Conservation (phyloP, 495 filamentous ascomycete genomes). For the Talaromyces borbonicus region DNA sequence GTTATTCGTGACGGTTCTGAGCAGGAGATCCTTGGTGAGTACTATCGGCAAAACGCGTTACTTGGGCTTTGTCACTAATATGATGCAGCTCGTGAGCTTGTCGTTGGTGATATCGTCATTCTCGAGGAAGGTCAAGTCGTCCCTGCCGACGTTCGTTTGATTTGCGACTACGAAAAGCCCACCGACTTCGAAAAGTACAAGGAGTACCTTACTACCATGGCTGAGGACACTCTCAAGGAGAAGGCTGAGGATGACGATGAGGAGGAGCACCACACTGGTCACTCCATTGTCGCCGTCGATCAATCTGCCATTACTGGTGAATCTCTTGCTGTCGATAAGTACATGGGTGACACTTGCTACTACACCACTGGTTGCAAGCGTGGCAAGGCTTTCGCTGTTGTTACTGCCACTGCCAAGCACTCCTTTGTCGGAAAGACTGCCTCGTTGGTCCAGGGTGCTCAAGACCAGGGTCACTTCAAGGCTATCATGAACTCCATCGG, state of each 20-base stretch:
- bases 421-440: constrained; percentile 69
- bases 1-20: constrained; percentile 65
- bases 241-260: constrained; percentile 53
- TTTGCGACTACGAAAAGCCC: constrained; percentile 64
- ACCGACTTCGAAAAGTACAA: constrained; percentile 64
- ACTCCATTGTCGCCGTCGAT: constrained; percentile 56
- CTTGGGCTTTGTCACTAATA: too few relatives aligned
- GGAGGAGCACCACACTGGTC: constrained; percentile 49
- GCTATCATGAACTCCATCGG: constrained; percentile 76
- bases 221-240: constrained; percentile 53
- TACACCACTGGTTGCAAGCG: constrained; percentile 75
- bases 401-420: constrained; percentile 50
- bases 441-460: constrained; percentile 57
- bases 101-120: constrained; percentile 72
- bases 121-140: constrained; percentile 70
- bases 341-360: constrained; percentile 61
- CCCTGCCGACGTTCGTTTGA: constrained; percentile 63
- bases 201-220: constrained; percentile 48
- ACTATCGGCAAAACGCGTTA: too few relatives aligned
- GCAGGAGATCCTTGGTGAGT: constrained; percentile 48
- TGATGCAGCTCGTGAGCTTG: constrained; percentile 55
- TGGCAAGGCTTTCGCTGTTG: constrained; percentile 61
- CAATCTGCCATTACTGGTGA: constrained; percentile 73
- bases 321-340: constrained; percentile 70
- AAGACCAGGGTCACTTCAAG: constrained; percentile 70